phyloP scores from a whole-genome alignment of 495 filamentous ascomycete species.

The Xylaria scruposa region DNA sequence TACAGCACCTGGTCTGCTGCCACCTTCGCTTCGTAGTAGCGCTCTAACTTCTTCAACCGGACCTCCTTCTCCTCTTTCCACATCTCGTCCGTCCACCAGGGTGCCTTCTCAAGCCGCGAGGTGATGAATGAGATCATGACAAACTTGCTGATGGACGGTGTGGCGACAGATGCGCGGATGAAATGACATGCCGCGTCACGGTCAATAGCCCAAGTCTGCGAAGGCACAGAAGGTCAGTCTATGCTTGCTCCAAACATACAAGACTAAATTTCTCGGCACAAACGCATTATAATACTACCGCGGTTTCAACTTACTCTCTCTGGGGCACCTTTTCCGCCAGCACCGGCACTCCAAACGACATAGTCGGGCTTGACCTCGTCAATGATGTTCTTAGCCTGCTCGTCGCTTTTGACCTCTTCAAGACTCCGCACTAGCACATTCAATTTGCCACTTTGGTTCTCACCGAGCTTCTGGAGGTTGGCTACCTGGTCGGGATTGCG shows the following conservation, averaged over 20 bases:
- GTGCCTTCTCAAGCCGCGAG: constrained; percentile 62
- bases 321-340: constrained; percentile 77
- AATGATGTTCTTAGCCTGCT: constrained; percentile 66
- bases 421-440: constrained; percentile 70
- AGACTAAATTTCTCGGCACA: neutral
- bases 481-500: constrained; percentile 70
- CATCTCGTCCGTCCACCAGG: constrained; percentile 71
- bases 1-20: constrained; percentile 77
- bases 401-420: constrained; percentile 65
- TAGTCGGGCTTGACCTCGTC: constrained; percentile 68
- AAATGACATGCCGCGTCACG: constrained; percentile 74
- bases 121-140: constrained; percentile 73
- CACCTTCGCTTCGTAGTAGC: constrained; percentile 76
- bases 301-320: constrained; percentile 47
- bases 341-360: constrained; percentile 82
- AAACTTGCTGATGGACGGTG: constrained; percentile 70
- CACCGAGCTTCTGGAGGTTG: constrained; percentile 65
- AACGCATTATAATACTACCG: neutral
- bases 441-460: constrained; percentile 56
- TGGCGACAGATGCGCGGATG: constrained; percentile 67
- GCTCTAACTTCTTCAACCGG: constrained; percentile 62
- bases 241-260: neutral
- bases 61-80: constrained; percentile 58
- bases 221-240: neutral
- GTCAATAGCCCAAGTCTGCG: constrained; percentile 60